Conservation (phyloP, 352 stramenopile species). For the Pythium aristosporum region DNA sequence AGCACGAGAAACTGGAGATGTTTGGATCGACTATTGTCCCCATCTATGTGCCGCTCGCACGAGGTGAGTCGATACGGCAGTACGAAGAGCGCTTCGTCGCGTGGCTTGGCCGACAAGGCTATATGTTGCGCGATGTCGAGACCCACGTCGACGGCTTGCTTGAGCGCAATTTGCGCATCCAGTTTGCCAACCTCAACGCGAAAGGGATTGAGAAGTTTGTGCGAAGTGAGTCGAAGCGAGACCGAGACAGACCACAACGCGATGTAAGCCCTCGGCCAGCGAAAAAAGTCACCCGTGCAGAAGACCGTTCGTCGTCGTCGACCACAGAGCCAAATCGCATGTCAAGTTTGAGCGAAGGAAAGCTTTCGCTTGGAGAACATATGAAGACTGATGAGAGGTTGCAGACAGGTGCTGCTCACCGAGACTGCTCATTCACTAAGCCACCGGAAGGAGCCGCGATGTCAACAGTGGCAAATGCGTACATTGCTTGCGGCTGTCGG, state of each 20-base stretch:
- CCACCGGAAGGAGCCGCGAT: background rate
- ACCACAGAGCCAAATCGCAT: background rate
- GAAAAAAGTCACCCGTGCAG: background rate
- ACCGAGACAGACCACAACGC: background rate
- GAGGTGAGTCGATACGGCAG: slow-evolving; percentile 10
- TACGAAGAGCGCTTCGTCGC: slow-evolving; percentile 25
- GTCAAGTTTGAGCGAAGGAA: background rate
- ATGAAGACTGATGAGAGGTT: background rate
- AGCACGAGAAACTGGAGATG: background rate
- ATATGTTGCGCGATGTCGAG: slow-evolving; percentile 3
- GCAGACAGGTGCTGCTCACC: background rate
- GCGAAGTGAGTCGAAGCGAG: background rate
- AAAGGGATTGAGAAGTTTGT: background rate
- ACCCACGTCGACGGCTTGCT: slow-evolving; percentile 1
- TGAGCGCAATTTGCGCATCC: slow-evolving; percentile 16
- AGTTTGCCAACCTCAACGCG: slow-evolving; percentile 13
- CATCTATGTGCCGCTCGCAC: slow-evolving; percentile 19
- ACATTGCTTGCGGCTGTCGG: slow-evolving; percentile 19
- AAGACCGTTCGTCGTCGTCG: background rate
- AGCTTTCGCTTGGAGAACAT: too few species aligned
- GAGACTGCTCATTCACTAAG: background rate
- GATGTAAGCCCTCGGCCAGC: background rate
- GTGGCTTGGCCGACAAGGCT: slow-evolving; percentile 4
- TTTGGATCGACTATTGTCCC: slow-evolving; percentile 17
- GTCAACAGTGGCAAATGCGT: background rate